phyloP scores from a whole-genome alignment of 2,329 filamentous ascomycete genomes.

The Uncinocarpus reesii region DNA sequence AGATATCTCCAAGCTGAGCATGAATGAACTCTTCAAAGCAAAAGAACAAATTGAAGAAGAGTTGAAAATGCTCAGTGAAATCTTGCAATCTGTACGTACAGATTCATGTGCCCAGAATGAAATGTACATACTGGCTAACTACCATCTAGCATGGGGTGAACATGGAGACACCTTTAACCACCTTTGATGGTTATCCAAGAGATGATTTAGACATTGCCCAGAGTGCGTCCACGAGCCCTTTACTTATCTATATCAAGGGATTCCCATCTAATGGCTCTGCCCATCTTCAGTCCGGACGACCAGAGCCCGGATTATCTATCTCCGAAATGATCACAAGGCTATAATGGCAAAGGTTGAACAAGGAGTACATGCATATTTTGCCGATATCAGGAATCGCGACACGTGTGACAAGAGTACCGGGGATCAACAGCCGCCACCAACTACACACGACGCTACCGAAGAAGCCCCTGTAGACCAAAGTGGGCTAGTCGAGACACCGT shows the following conservation, averaged over 20 bases:
- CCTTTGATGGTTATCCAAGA: slow-evolving; percentile 81
- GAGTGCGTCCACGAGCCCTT: slow-evolving; percentile 46
- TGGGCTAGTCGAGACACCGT: slow-evolving; percentile 50
- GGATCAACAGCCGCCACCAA: neutral
- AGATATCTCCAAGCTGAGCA: slow-evolving; percentile 56
- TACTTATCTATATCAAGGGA: neutral
- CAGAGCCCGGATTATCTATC: slow-evolving; percentile 72
- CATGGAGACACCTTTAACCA: slow-evolving; percentile 82
- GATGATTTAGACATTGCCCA: slow-evolving; percentile 92
- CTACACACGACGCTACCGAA: neutral
- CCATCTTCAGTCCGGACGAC: slow-evolving; percentile 68
- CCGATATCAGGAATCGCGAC: slow-evolving; percentile 50
- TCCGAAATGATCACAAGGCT: slow-evolving; percentile 88
- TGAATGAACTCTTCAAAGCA: slow-evolving; percentile 69
- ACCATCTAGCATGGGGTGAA: slow-evolving; percentile 72
- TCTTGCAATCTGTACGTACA: slow-evolving; percentile 69
- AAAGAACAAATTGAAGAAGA: slow-evolving; percentile 81
- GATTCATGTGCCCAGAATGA: slow-evolving; percentile 7
- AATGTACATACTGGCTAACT: slow-evolving; percentile 15
- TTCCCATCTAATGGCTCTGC: slow-evolving; percentile 15
- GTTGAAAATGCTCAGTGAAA: slow-evolving; percentile 68
- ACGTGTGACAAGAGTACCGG: slow-evolving; percentile 24
- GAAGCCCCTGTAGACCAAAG: neutral
- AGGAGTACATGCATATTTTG: slow-evolving; percentile 81
- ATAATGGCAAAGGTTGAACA: slow-evolving; percentile 76